A percentile compares a stretch with the other conserved stretches of the same genome.
These are phyloP conservation scores for Brassica balearica DNA, from an alignment of 441 rosid genomes.

Conservation along the genomic window DNA sequence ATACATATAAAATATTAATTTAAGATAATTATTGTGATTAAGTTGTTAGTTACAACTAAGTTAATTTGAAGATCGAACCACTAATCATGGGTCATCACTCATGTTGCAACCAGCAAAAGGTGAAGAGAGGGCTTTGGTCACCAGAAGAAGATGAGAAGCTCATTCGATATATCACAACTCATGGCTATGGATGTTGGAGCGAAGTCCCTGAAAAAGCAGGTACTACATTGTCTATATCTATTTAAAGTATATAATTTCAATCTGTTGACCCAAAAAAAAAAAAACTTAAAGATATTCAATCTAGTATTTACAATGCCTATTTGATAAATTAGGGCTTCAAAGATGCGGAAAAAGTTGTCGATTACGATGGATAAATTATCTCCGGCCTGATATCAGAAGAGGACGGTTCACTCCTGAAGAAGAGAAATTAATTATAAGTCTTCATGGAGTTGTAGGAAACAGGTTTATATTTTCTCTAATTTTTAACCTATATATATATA, in stretches of 20 bases:
- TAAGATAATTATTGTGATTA: slow-evolving; percentile 33
- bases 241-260: background rate
- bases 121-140: slow-evolving; percentile 99
- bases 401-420: slow-evolving; percentile 98
- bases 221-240: slow-evolving; percentile 18
- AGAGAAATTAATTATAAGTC: slow-evolving; percentile 97
- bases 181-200: slow-evolving; percentile 99
- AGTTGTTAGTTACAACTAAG: slow-evolving; percentile 16
- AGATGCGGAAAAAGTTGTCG: slow-evolving; percentile 99
- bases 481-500: background rate
- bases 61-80: slow-evolving; percentile 25
- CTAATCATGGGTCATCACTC: slow-evolving; percentile 89
- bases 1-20: slow-evolving; percentile 15
- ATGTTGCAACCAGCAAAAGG: slow-evolving; percentile 97
- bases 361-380: slow-evolving; percentile 96
- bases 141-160: slow-evolving; percentile 99
- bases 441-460: slow-evolving; percentile 98
- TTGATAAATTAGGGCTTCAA: slow-evolving; percentile 69
- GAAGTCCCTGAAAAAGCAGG: slow-evolving; percentile 99
- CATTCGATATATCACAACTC: slow-evolving; percentile 86
- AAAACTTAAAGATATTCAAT: background rate
- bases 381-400: slow-evolving; percentile 98
- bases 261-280: background rate
- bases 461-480: slow-evolving; percentile 53
- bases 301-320: slow-evolving; percentile 2